These are phyloP conservation scores for Malus hybrid DNA, from an alignment of 331 rosid species.

Conservation along the genomic window DNA sequence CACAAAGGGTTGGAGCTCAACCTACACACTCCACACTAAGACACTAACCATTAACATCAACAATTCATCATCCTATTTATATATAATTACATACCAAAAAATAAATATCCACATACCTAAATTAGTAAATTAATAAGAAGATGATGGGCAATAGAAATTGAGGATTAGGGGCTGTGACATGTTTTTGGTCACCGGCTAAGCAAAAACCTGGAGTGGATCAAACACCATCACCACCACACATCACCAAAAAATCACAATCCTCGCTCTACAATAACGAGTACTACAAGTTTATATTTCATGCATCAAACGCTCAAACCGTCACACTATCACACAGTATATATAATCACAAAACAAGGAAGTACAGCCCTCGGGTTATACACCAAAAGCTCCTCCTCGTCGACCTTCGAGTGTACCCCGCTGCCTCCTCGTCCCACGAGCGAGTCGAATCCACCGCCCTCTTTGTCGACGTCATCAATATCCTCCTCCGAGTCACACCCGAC, in stretches of 20 bases:
- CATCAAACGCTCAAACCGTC: neutral
- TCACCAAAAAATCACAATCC: slow-evolving; percentile 1
- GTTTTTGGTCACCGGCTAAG: no score
- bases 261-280: neutral
- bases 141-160: no score
- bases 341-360: slow-evolving; percentile 97
- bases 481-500: slow-evolving; percentile 56
- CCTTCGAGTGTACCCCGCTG: slow-evolving; percentile 42
- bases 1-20: no score
- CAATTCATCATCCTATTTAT: no score
- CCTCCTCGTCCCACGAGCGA: slow-evolving; percentile 59
- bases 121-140: no score
- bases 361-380: slow-evolving; percentile 93
- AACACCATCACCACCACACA: neutral
- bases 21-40: no score
- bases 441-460: slow-evolving; percentile 59
- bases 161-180: no score
- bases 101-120: no score
- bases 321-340: slow-evolving; percentile 45
- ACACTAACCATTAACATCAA: no score
- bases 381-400: slow-evolving; percentile 82
- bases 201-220: no score
- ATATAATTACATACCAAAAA: no score
- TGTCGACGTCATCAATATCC: slow-evolving; percentile 22
- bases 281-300: neutral